Evolutionary conservation across 2,329 filamentous ascomycete species (phyloP).

Genomic region (Septoria petroselini): DNA sequence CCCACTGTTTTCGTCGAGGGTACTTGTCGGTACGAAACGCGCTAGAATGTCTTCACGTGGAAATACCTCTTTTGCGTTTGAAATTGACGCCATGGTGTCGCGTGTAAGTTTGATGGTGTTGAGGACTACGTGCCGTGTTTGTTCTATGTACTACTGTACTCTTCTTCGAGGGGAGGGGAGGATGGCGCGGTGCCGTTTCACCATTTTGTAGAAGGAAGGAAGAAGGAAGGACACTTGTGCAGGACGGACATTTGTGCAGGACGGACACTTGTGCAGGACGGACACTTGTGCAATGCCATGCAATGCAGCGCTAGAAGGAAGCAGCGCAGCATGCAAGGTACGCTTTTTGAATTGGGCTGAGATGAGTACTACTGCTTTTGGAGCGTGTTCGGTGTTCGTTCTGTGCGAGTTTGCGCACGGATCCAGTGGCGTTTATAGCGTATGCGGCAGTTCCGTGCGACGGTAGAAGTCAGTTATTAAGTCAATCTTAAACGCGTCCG

Average conservation of each 20-base stretch:
- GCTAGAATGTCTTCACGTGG: conserved; percentile 6
- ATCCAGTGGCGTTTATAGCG: too few species aligned
- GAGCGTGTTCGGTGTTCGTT: too few species aligned
- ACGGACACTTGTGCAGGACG: neutral
- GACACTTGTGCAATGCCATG: too few species aligned
- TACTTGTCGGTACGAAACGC: neutral
- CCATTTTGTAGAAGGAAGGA: neutral
- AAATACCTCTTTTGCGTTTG: neutral
- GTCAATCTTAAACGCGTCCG: too few species aligned
- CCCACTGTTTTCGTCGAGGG: neutral
- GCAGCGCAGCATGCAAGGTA: neutral
- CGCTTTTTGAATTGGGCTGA: neutral
- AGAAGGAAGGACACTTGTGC: conserved; percentile 3
- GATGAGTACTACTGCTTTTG: too few species aligned
- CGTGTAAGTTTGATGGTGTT: conserved; percentile 7
- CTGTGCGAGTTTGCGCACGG: too few species aligned
- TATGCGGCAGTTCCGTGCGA: too few species aligned
- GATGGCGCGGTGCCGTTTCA: conserved; percentile 2
- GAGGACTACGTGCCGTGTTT: neutral
- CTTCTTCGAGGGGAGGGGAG: too few species aligned
- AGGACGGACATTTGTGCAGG: conserved; percentile 2
- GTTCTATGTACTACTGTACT: too few species aligned
- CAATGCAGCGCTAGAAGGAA: too few species aligned
- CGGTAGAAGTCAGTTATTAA: too few species aligned
- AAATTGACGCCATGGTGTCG: conserved; percentile 5